Evolutionary conservation across 2,329 filamentous ascomycete species (phyloP).

Genomic region (Arthroderma sp.): DNA sequence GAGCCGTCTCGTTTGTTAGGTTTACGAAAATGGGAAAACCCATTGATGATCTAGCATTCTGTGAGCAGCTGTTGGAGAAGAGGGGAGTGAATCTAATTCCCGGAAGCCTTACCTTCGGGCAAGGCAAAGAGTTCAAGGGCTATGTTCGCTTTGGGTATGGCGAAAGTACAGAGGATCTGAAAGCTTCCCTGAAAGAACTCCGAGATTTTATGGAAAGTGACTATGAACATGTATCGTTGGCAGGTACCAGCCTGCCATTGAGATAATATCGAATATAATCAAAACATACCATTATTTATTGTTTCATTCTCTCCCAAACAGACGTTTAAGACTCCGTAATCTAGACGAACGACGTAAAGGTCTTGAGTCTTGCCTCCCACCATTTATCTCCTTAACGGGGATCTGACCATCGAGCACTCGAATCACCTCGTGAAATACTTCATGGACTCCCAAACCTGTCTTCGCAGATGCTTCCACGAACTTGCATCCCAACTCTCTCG

Average conservation of each 20-base stretch:
- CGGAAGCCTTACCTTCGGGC: constrained; percentile 60
- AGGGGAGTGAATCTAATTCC: constrained; percentile 64
- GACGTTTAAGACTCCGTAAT: too few relatives aligned
- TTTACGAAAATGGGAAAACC: constrained; percentile 49
- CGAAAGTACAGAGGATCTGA: constrained; percentile 55
- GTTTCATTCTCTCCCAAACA: neutral
- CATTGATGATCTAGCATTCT: constrained; percentile 62
- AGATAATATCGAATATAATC: neutral
- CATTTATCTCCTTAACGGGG: too few relatives aligned
- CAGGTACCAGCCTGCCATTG: constrained; percentile 4
- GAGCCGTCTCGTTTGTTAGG: constrained; percentile 65
- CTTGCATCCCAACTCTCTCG: neutral
- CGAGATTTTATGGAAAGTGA: constrained; percentile 43
- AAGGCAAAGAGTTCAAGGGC: constrained; percentile 52
- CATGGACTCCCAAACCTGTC: neutral
- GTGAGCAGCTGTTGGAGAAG: constrained; percentile 51
- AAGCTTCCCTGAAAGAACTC: constrained; percentile 48
- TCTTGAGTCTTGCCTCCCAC: too few relatives aligned
- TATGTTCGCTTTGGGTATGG: constrained; percentile 69
- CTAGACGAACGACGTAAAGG: too few relatives aligned
- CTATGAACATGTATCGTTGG: constrained; percentile 37
- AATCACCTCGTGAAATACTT: neutral
- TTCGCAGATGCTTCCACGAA: neutral
- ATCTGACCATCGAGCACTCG: neutral
- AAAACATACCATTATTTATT: neutral